phyloP scores from a whole-genome alignment of 148 eudicot species.

The Rhododendron williamsianum region DNA sequence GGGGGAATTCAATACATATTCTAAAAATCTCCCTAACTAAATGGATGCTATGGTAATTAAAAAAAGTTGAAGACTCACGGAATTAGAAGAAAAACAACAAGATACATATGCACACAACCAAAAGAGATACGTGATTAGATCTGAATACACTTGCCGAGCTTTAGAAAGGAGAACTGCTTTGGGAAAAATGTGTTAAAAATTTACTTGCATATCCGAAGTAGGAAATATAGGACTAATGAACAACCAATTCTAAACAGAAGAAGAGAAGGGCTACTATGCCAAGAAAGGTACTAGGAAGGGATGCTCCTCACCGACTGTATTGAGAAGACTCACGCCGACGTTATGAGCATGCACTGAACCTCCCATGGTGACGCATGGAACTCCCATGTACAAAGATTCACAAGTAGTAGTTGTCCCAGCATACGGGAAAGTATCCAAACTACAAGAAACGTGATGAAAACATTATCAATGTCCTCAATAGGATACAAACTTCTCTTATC shows the following conservation, averaged over 20 bases:
- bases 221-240: neutral
- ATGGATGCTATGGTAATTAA: neutral
- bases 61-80: neutral
- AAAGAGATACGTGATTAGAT: neutral
- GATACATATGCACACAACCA: neutral
- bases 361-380: constrained; percentile 92
- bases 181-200: neutral
- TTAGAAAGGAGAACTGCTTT: neutral
- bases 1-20: neutral
- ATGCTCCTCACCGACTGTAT: constrained; percentile 64
- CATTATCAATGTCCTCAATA: constrained; percentile 2
- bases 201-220: neutral
- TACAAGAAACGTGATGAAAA: constrained; percentile 28
- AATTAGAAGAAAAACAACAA: neutral
- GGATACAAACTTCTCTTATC: neutral
- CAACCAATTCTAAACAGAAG: neutral
- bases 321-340: constrained; percentile 96
- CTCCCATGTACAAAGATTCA: constrained; percentile 97
- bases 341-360: constrained; percentile 97
- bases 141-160: neutral
- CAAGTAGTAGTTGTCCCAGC: constrained; percentile 99
- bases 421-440: constrained; percentile 98
- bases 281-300: constrained; percentile 2
- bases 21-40: neutral
- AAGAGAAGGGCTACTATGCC: neutral